Percentiles rank a stretch among this genome's conserved stretches.
Conservation (phyloP, 2,329 filamentous ascomycete genomes). For the Alternaria burnsii region DNA sequence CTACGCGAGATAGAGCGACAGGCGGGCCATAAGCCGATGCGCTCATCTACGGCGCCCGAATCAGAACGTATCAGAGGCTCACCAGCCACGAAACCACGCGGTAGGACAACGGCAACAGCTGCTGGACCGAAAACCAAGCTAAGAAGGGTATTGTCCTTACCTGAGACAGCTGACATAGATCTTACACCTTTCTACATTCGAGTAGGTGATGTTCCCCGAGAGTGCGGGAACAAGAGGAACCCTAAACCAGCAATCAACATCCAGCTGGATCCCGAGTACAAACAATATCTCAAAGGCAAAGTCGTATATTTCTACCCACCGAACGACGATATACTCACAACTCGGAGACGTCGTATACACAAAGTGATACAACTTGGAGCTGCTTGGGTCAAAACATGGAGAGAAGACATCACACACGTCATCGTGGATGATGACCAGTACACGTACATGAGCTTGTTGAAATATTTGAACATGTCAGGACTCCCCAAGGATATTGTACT, state of each 20-base stretch:
- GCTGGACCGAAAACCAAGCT: slow-evolving; percentile 16
- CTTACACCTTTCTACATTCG: slow-evolving; percentile 39
- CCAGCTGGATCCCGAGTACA: slow-evolving; percentile 41
- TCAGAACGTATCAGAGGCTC: slow-evolving; percentile 24
- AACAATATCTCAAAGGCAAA: slow-evolving; percentile 46
- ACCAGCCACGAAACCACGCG: slow-evolving; percentile 17
- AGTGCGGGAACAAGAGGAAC: slow-evolving; percentile 40
- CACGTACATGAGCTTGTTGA: slow-evolving; percentile 69
- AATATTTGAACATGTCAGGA: slow-evolving; percentile 57
- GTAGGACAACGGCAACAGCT: neutral
- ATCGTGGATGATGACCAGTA: slow-evolving; percentile 75
- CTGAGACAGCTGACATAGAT: slow-evolving; percentile 22
- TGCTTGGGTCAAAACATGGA: slow-evolving; percentile 69
- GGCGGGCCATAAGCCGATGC: slow-evolving; percentile 12
- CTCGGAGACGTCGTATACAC: slow-evolving; percentile 74
- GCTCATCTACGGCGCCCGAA: slow-evolving; percentile 33
- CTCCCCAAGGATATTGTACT: slow-evolving; percentile 56
- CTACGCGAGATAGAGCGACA: slow-evolving; percentile 24
- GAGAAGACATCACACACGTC: slow-evolving; percentile 73
- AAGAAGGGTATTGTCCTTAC: slow-evolving; percentile 36
- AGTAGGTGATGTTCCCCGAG: slow-evolving; percentile 41
- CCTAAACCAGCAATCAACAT: slow-evolving; percentile 43
- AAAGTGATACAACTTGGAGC: slow-evolving; percentile 74
- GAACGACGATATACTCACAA: slow-evolving; percentile 74
- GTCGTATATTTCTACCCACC: slow-evolving; percentile 72